A percentile compares a stretch with the other conserved stretches of the same genome.
phyloP scores from a whole-genome alignment of 148 eudicot genomes.

The Persicaria tinctoria region DNA sequence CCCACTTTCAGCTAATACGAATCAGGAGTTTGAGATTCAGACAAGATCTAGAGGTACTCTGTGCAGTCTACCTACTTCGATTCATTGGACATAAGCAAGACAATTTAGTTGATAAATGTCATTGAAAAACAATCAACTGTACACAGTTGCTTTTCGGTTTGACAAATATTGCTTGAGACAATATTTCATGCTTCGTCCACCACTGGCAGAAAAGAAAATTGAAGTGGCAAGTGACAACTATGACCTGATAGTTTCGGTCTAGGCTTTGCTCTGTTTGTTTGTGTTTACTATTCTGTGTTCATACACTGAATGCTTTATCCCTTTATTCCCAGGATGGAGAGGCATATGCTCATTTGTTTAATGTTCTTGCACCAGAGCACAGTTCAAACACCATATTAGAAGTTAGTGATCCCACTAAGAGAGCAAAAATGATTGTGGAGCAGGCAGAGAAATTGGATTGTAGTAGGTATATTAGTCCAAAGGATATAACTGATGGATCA shows the following conservation, averaged over 20 bases:
- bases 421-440: constrained; percentile 70
- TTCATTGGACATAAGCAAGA: background rate
- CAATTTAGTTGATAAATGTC: background rate
- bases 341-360: constrained; percentile 83
- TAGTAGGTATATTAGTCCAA: constrained; percentile 59
- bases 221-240: background rate
- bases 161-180: background rate
- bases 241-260: background rate
- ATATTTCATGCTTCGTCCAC: background rate
- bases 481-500: constrained; percentile 78
- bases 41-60: background rate
- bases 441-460: constrained; percentile 83
- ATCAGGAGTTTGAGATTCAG: background rate
- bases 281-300: background rate
- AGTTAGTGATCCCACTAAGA: constrained; percentile 53
- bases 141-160: background rate
- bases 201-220: background rate
- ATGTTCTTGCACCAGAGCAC: constrained; percentile 79
- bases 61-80: background rate
- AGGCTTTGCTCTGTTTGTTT: background rate
- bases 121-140: background rate
- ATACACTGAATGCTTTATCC: background rate
- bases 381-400: constrained; percentile 40
- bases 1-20: background rate
- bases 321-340: constrained; percentile 63